These are phyloP conservation scores for Phanerochaete sordida DNA, from an alignment of 768 basidiomycete species.

Conservation along the genomic window DNA sequence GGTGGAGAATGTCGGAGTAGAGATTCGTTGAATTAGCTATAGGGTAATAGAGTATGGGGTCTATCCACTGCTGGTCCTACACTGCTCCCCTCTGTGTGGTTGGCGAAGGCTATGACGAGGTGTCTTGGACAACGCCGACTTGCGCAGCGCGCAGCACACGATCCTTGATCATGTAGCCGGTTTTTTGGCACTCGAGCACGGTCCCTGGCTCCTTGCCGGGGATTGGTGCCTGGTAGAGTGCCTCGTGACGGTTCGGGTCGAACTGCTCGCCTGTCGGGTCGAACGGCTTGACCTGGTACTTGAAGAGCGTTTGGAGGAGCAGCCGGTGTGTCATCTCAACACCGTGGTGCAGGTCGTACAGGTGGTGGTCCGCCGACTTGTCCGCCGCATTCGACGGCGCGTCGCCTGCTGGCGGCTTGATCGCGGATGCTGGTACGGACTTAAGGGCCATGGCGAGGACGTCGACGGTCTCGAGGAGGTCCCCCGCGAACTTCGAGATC, in stretches of 20 bases:
- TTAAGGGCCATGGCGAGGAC: constrained; percentile 83
- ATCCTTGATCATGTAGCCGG: constrained; percentile 92
- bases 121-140: constrained; percentile 89
- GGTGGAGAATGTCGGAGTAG: constrained; percentile 67
- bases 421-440: constrained; percentile 58
- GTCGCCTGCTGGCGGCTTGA: constrained; percentile 27
- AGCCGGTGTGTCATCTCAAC: constrained; percentile 91
- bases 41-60: constrained; percentile 21
- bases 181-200: constrained; percentile 87
- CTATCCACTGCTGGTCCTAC: background rate
- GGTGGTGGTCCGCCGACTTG: constrained; percentile 57
- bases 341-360: constrained; percentile 76
- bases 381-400: constrained; percentile 20
- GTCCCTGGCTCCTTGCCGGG: constrained; percentile 88
- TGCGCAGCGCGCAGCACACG: constrained; percentile 91
- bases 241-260: constrained; percentile 95
- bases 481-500: constrained; percentile 86
- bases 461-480: constrained; percentile 88
- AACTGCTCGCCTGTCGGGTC: constrained; percentile 92
- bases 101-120: constrained; percentile 22
- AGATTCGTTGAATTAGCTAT: constrained; percentile 70
- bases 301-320: constrained; percentile 84
- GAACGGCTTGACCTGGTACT: constrained; percentile 89
- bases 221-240: constrained; percentile 88
- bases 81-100: constrained; percentile 4